A percentile compares a stretch with the other conserved stretches of the same genome.
These are phyloP conservation scores for Cladosporium cucumerinum DNA, from an alignment of 2,329 filamentous ascomycete species.

Conservation along the genomic window DNA sequence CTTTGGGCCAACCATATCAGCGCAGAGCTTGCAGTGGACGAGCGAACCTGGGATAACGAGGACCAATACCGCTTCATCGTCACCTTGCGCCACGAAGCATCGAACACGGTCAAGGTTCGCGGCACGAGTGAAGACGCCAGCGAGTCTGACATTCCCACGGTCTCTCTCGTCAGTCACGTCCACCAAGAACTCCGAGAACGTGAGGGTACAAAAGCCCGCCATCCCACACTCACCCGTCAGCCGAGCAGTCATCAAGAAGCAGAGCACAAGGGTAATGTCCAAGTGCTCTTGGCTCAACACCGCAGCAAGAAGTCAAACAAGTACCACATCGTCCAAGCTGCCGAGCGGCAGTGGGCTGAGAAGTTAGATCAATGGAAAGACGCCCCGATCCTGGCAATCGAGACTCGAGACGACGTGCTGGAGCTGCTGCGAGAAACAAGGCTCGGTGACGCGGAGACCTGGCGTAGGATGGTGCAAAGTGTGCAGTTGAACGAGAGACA, in stretches of 20 bases:
- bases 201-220: conserved; percentile 50
- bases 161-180: conserved; percentile 75
- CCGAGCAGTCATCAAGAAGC: conserved; percentile 41
- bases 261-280: conserved; percentile 63
- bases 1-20: conserved; percentile 83
- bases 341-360: conserved; percentile 54
- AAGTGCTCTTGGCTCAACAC: conserved; percentile 77
- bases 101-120: conserved; percentile 53
- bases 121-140: conserved; percentile 46
- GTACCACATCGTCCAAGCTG: conserved; percentile 77
- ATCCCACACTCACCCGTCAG: conserved; percentile 34
- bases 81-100: conserved; percentile 74
- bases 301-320: conserved; percentile 90
- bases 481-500: conserved; percentile 74
- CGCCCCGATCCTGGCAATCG: conserved; percentile 81
- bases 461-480: conserved; percentile 75
- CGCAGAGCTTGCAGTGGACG: conserved; percentile 78
- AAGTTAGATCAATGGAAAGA: conserved; percentile 69
- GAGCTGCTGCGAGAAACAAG: conserved; percentile 70
- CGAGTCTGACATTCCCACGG: conserved; percentile 70
- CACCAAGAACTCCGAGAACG: conserved; percentile 77
- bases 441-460: conserved; percentile 76
- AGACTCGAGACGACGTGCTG: conserved; percentile 80
- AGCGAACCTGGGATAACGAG: conserved; percentile 17
- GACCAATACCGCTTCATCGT: conserved; percentile 71